Conservation (phyloP, 768 basidiomycete species). For the Lactifluus volemus region DNA sequence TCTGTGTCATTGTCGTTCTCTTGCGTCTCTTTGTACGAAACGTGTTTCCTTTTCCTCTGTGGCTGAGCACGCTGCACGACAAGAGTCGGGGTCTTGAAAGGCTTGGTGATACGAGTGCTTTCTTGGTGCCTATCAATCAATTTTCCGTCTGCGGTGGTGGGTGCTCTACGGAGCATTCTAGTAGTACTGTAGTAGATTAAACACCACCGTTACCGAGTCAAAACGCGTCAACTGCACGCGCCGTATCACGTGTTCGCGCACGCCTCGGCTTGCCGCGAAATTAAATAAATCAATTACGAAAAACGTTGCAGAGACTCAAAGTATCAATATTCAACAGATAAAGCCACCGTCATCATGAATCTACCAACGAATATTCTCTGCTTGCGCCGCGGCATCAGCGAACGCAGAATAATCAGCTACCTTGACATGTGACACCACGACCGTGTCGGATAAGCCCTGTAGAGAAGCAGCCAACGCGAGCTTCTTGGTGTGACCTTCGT, state of each 20-base stretch:
- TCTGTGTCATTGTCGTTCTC: slow-evolving; percentile 47
- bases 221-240: not conserved
- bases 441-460: slow-evolving; percentile 9
- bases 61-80: slow-evolving; percentile 49
- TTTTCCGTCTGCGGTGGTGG: slow-evolving; percentile 63
- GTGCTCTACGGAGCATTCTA: slow-evolving; percentile 60
- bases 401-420: slow-evolving; percentile 14
- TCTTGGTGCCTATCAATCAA: slow-evolving; percentile 60
- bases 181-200: not conserved
- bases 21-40: slow-evolving; percentile 70
- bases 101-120: slow-evolving; percentile 64
- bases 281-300: not conserved
- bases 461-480: slow-evolving; percentile 10
- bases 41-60: slow-evolving; percentile 76
- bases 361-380: slow-evolving; percentile 35
- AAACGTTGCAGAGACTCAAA: not conserved
- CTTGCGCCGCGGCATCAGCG: slow-evolving; percentile 24
- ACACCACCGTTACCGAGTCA: slow-evolving; percentile 1
- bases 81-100: slow-evolving; percentile 67
- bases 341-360: not conserved
- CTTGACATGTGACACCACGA: slow-evolving; percentile 20
- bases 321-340: not conserved
- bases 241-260: slow-evolving; percentile 11
- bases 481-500: slow-evolving; percentile 9
- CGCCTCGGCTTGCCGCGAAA: not conserved